phyloP scores from a whole-genome alignment of 805 yeast species.

The Schizosaccharomyces osmophilus region DNA sequence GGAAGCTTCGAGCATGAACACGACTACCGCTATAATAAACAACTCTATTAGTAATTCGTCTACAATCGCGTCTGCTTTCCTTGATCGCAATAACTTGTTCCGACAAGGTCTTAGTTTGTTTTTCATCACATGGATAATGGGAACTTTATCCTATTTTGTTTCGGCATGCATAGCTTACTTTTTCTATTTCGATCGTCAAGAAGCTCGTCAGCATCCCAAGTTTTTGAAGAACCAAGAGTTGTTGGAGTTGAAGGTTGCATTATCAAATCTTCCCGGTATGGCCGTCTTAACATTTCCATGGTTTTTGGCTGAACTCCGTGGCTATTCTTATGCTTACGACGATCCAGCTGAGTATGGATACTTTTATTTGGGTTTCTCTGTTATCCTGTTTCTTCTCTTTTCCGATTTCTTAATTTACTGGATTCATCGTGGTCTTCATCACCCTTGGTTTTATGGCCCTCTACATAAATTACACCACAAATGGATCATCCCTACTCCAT shows the following conservation, averaged over 20 bases:
- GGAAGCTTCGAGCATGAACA: background rate
- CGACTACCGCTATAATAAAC: background rate
- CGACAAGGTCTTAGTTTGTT: slow-evolving; percentile 51
- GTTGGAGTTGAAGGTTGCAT: slow-evolving; percentile 48
- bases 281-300: slow-evolving; percentile 71
- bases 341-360: slow-evolving; percentile 41
- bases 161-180: slow-evolving; percentile 58
- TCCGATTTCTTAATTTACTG: slow-evolving; percentile 84
- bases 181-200: slow-evolving; percentile 63
- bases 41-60: background rate
- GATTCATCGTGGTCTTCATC: slow-evolving; percentile 80
- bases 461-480: slow-evolving; percentile 96
- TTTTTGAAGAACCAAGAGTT: slow-evolving; percentile 81
- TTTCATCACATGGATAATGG: slow-evolving; percentile 51
- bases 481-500: slow-evolving; percentile 96
- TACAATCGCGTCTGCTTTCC: slow-evolving; percentile 1
- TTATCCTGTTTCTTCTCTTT: slow-evolving; percentile 63
- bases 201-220: slow-evolving; percentile 79
- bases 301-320: slow-evolving; percentile 62
- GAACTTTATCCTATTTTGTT: slow-evolving; percentile 54
- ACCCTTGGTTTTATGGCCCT: slow-evolving; percentile 66
- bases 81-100: slow-evolving; percentile 46
- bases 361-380: slow-evolving; percentile 40
- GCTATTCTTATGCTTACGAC: slow-evolving; percentile 59
- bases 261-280: slow-evolving; percentile 57